phyloP scores from a whole-genome alignment of 2,329 filamentous ascomycete species.

The Fusarium coicis region DNA sequence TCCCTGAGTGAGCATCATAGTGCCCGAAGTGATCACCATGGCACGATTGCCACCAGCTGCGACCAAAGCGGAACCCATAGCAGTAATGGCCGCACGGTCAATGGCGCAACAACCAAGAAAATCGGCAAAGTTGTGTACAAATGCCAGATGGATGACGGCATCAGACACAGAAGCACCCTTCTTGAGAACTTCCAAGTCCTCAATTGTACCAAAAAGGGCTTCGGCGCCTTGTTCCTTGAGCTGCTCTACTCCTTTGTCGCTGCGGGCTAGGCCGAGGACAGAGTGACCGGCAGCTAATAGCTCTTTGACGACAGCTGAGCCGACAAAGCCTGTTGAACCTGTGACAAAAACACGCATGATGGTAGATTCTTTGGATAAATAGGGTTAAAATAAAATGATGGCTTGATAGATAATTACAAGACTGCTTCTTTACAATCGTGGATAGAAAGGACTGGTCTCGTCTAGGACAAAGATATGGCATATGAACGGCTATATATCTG shows the following conservation, averaged over 20 bases:
- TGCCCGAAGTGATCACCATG: background rate
- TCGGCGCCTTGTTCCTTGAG: background rate
- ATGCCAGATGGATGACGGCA: background rate
- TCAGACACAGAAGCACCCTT: background rate
- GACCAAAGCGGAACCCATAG: background rate
- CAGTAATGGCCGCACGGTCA: background rate
- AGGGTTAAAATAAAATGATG: fast-evolving
- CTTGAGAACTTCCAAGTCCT: background rate
- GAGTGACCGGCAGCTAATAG: background rate
- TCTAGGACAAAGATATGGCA: background rate
- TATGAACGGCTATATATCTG: background rate
- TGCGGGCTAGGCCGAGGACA: background rate
- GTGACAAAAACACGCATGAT: background rate
- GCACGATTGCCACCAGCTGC: background rate
- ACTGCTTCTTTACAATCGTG: too few relatives aligned
- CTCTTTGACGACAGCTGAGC: background rate
- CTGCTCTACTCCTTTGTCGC: background rate
- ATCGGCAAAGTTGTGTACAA: background rate
- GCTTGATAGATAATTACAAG: background rate
- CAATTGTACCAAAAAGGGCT: background rate
- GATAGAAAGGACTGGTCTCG: background rate
- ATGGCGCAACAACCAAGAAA: background rate
- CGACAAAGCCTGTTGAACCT: background rate
- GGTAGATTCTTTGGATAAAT: fast-evolving
- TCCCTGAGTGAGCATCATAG: background rate